Evolutionary conservation across 495 filamentous ascomycete genomes (phyloP), one percentile per base, ranked within the genome.

Genomic region (Hypoxylon crocopeplum): DNA sequence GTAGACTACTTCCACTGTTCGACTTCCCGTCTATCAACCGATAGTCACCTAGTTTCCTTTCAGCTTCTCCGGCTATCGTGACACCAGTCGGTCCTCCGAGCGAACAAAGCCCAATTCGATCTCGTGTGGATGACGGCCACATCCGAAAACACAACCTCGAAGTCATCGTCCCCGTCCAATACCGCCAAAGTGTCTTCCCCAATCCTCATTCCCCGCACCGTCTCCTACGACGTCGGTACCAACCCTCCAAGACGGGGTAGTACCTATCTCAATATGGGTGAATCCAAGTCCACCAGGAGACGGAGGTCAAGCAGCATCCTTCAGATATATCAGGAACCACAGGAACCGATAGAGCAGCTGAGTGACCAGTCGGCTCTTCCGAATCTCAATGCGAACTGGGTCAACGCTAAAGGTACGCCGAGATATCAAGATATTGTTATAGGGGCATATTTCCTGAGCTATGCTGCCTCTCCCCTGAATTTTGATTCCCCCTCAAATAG

Each of bases 331-430:
- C 91, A 92, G 67, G 93, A 98, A 73, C 93, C 93, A 30, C 82
- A 85, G 46, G 93, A 98, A 77, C 93, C 91, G 53, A 84, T 96
- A 74, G 93, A 98, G 79, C 93, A 96, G 69, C 86, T 92, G 72
- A 97, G 90, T 63, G 94, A 98, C 73, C 94, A 98, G 82, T 87
- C 91, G 21, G 91, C 91, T 10, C 76, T 97, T 57, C 94, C 94
- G 24, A 98, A 98, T 67, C 73, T 97, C 71, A 98, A 98, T 79
- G 91, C 94, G 62, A 88, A 96, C 75, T 98, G 94, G 94, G 94
- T 97, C 59, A 97, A 98, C 76, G 90, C 91, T 59, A 98, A 98
- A 82, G 94, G 94, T 98, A 77, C 69, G 85, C 64, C 16, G 21
- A 38, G 42, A n/a, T n/a, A n/a, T n/a, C n/a, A n/a, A n/a, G n/a